Evolutionary conservation across 306 rosid genomes (phyloP).

Genomic region (Leucaena leucocephala): DNA sequence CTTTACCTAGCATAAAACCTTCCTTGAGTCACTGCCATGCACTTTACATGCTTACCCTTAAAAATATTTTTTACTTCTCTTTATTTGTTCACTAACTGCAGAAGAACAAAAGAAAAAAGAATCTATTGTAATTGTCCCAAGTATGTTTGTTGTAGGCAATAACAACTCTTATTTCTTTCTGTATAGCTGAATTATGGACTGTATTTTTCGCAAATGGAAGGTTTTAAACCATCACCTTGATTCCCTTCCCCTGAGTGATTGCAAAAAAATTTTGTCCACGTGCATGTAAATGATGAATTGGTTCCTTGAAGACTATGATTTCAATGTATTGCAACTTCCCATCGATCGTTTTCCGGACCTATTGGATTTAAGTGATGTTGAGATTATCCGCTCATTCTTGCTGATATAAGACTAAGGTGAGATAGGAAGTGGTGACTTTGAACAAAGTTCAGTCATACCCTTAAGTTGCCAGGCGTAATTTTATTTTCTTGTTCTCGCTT

Average conservation of each 20-base stretch:
- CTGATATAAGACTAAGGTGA: slow-evolving; percentile 17
- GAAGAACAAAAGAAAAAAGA: not conserved
- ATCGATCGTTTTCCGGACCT: slow-evolving; percentile 73
- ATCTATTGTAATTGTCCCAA: slow-evolving; percentile 9
- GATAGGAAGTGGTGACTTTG: slow-evolving; percentile 30
- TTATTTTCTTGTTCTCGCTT: no score
- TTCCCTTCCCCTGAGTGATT: slow-evolving; percentile 50
- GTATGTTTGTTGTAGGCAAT: not conserved
- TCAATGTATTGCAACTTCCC: slow-evolving; percentile 69
- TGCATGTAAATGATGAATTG: slow-evolving; percentile 54
- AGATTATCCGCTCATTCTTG: slow-evolving; percentile 25
- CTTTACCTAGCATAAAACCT: slow-evolving; percentile 69
- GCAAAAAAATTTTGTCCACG: slow-evolving; percentile 53
- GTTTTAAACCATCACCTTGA: slow-evolving; percentile 58
- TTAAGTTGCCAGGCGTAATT: slow-evolving; percentile 22
- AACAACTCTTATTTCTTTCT: no score
- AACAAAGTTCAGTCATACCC: slow-evolving; percentile 54
- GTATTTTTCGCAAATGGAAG: slow-evolving; percentile 18
- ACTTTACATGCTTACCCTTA: slow-evolving; percentile 58
- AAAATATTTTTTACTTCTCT: slow-evolving; percentile 50
- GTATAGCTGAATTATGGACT: slow-evolving; percentile 3
- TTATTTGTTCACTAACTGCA: slow-evolving; percentile 57
- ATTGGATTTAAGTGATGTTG: slow-evolving; percentile 31
- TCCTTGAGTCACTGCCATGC: slow-evolving; percentile 60
- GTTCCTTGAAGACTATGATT: slow-evolving; percentile 62